Percentiles rank a stretch among this genome's conserved stretches.
Conservation (phyloP, 106 monocot genomes). For the Vanilla planifolia region DNA sequence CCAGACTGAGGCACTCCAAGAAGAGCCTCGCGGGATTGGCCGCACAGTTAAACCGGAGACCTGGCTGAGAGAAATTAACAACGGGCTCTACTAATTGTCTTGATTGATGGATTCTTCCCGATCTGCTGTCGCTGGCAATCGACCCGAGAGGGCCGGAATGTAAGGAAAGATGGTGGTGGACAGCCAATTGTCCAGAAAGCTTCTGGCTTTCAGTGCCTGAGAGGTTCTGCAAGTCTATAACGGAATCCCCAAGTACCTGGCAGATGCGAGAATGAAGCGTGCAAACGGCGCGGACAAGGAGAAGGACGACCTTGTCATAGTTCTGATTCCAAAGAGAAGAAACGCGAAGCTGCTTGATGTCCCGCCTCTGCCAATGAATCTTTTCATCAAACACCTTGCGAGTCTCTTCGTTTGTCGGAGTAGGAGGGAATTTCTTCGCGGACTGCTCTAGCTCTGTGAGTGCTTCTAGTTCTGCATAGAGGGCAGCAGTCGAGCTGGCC, state of each 20-base stretch:
- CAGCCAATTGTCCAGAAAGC: slow-evolving; percentile 12
- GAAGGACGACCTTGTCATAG: slow-evolving; percentile 52
- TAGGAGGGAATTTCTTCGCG: slow-evolving; percentile 40
- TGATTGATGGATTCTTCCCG: slow-evolving; percentile 3
- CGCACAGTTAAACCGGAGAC: slow-evolving; percentile 42
- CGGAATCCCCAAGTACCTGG: slow-evolving; percentile 41
- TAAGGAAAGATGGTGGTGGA: not conserved
- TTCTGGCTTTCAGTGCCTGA: not conserved
- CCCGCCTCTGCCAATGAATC: slow-evolving; percentile 67
- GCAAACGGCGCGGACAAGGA: slow-evolving; percentile 68
- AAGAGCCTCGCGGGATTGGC: slow-evolving; percentile 57
- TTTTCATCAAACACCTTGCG: slow-evolving; percentile 47
- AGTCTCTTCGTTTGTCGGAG: slow-evolving; percentile 37
- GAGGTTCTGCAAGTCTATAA: slow-evolving; percentile 8
- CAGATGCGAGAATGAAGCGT: slow-evolving; percentile 48
- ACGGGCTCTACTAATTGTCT: not conserved
- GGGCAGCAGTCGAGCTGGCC: slow-evolving; percentile 42
- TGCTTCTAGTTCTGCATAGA: slow-evolving; percentile 65
- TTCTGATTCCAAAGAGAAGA: slow-evolving; percentile 77
- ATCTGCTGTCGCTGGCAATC: not conserved
- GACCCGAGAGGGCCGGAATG: slow-evolving; percentile 19
- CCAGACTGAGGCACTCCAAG: slow-evolving; percentile 71
- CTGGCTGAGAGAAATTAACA: slow-evolving; percentile 16
- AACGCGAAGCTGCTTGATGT: slow-evolving; percentile 45
- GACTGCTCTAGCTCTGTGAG: slow-evolving; percentile 69